Conservation (phyloP, 2,329 filamentous ascomycete species). For the Blastomyces gilchristii region DNA sequence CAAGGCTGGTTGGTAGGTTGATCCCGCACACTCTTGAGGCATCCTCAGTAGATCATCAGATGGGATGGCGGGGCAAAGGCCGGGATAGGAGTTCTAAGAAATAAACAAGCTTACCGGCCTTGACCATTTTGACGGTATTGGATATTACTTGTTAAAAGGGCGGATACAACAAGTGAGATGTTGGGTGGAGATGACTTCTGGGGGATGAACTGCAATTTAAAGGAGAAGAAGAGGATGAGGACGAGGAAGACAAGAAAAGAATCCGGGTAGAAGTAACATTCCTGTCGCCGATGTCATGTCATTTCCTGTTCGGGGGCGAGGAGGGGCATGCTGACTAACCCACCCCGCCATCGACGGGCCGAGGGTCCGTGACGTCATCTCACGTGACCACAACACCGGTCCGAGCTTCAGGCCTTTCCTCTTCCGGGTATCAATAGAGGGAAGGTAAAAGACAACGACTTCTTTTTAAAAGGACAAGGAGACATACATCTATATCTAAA, state of each 20-base stretch:
- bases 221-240: constrained; percentile 17
- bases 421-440: constrained; percentile 1
- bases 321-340: background rate
- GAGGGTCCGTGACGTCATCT: background rate
- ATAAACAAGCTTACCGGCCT: constrained; percentile 63
- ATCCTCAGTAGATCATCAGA: no score
- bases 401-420: background rate
- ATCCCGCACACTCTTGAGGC: background rate
- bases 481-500: no score
- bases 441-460: no score
- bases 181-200: background rate
- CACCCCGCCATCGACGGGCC: background rate
- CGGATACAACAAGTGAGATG: constrained; percentile 17
- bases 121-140: constrained; percentile 81
- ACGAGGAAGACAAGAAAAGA: constrained; percentile 3
- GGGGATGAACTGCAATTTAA: background rate
- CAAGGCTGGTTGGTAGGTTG: constrained; percentile 1
- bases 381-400: background rate
- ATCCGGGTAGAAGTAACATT: background rate
- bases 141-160: constrained; percentile 16
- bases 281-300: background rate
- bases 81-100: constrained; percentile 6
- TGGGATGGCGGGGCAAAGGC: background rate
- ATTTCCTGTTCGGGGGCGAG: background rate
- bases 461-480: background rate